Evolutionary conservation across 805 yeast genomes (phyloP).

Genomic region (Kluyveromyces siamensis): DNA sequence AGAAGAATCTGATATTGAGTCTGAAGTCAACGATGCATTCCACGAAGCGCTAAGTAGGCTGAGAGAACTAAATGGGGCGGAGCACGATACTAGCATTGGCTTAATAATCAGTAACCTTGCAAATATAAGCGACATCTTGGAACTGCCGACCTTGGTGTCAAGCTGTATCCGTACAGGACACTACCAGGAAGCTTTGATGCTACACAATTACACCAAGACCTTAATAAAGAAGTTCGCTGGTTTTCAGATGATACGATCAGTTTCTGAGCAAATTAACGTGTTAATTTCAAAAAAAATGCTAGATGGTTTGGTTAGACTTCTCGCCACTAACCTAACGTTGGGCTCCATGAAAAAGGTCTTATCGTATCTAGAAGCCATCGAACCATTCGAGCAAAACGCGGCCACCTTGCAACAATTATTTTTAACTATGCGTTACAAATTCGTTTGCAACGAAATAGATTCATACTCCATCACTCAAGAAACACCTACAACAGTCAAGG

Average conservation of each 20-base stretch:
- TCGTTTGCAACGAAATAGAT: slow-evolving; percentile 52
- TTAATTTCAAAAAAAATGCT: slow-evolving; percentile 47
- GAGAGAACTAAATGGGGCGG: slow-evolving; percentile 12
- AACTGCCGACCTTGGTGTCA: slow-evolving; percentile 71
- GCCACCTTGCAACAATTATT: slow-evolving; percentile 43
- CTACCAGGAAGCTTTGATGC: slow-evolving; percentile 82
- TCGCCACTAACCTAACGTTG: slow-evolving; percentile 70
- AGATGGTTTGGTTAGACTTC: slow-evolving; percentile 53
- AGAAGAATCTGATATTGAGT: slow-evolving; percentile 4
- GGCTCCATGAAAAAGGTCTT: slow-evolving; percentile 72
- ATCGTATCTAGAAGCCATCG: slow-evolving; percentile 63
- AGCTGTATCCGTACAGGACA: slow-evolving; percentile 83
- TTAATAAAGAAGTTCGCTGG: slow-evolving; percentile 59
- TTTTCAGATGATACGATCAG: slow-evolving; percentile 22
- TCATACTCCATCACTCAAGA: slow-evolving; percentile 24
- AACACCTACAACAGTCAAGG: slow-evolving; percentile 15
- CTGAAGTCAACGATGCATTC: slow-evolving; percentile 19
- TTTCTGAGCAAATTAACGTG: slow-evolving; percentile 17
- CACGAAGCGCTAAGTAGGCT: slow-evolving; percentile 20
- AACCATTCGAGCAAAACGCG: slow-evolving; percentile 35
- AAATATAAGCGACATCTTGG: slow-evolving; percentile 66
- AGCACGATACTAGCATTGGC: slow-evolving; percentile 23
- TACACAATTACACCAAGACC: slow-evolving; percentile 64
- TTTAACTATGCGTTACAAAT: slow-evolving; percentile 58
- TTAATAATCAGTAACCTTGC: slow-evolving; percentile 53